Conservation (phyloP, 345 rosid genomes). For the Gossypium rotundifolium region DNA sequence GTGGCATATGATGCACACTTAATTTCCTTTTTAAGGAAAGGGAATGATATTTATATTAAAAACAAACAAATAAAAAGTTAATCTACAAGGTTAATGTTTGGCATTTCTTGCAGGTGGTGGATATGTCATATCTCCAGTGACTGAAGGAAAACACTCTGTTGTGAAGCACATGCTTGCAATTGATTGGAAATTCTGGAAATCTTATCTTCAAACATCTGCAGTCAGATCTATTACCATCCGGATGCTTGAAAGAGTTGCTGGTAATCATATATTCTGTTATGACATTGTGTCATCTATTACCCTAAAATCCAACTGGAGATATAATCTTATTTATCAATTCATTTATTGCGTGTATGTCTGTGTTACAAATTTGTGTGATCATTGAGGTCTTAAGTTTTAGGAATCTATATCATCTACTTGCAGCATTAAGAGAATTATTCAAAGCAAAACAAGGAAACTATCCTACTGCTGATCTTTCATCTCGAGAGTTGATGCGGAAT, state of each 20-base stretch:
- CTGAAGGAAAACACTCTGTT: conserved; percentile 65
- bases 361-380: not conserved
- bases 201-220: conserved; percentile 61
- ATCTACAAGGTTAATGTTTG: conserved; percentile 5
- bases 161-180: conserved; percentile 97
- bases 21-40: not conserved
- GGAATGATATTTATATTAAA: not conserved
- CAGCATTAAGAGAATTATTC: conserved; percentile 84
- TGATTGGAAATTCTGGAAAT: conserved; percentile 93
- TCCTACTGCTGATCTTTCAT: conserved; percentile 50
- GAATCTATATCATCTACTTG: conserved; percentile 12
- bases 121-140: conserved; percentile 75
- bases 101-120: conserved; percentile 70
- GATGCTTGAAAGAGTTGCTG: conserved; percentile 91
- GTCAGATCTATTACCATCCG: conserved; percentile 71
- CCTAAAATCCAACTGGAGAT: conserved; percentile 1
- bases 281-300: not conserved
- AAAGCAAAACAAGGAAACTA: conserved; percentile 59
- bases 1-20: not conserved
- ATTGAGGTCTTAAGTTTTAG: not conserved
- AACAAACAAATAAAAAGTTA: not conserved
- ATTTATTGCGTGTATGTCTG: not conserved
- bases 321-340: conserved; percentile 4
- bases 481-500: conserved; percentile 57
- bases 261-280: conserved; percentile 29